Evolutionary conservation across 1,284 basidiomycete species (phyloP).

Genomic region (Microbotryum saponariae): DNA sequence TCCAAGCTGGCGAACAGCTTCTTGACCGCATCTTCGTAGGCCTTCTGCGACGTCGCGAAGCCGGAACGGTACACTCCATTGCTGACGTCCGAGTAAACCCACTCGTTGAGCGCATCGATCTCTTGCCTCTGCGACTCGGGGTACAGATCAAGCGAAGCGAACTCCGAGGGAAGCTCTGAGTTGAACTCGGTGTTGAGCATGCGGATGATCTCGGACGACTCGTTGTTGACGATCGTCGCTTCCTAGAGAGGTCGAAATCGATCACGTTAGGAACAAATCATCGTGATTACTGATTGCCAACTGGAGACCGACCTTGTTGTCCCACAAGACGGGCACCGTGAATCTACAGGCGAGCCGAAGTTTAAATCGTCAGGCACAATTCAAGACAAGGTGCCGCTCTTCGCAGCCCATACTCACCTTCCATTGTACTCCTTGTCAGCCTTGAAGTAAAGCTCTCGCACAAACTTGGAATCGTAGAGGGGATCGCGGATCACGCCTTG

Average conservation of each 20-base stretch:
- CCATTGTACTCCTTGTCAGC: constrained; percentile 63
- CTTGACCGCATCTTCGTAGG: constrained; percentile 68
- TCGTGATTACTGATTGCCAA: too few species aligned
- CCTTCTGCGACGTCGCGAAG: constrained; percentile 72
- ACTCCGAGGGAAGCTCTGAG: constrained; percentile 56
- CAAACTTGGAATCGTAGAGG: constrained; percentile 58
- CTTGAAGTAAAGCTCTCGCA: constrained; percentile 78
- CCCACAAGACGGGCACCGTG: constrained; percentile 92
- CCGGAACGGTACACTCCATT: constrained; percentile 66
- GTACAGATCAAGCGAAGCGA: constrained; percentile 65
- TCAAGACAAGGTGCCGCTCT: background rate
- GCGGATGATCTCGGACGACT: constrained; percentile 87
- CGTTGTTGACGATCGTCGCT: constrained; percentile 88
- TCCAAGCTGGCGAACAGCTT: constrained; percentile 65
- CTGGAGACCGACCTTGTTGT: constrained; percentile 57
- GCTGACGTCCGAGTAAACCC: constrained; percentile 58
- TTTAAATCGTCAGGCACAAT: background rate
- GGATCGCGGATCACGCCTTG: constrained; percentile 66
- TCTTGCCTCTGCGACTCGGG: constrained; percentile 61
- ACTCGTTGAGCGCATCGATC: constrained; percentile 80
- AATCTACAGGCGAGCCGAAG: constrained; percentile 45
- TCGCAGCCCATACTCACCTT: constrained; percentile 44
- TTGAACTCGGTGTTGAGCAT: constrained; percentile 83
- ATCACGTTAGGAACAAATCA: background rate
- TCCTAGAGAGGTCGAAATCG: background rate